Base-by-base conservation (phyloP, 2,329 filamentous ascomycete genomes). In the Neofusicoccum cordaticola region DNA sequence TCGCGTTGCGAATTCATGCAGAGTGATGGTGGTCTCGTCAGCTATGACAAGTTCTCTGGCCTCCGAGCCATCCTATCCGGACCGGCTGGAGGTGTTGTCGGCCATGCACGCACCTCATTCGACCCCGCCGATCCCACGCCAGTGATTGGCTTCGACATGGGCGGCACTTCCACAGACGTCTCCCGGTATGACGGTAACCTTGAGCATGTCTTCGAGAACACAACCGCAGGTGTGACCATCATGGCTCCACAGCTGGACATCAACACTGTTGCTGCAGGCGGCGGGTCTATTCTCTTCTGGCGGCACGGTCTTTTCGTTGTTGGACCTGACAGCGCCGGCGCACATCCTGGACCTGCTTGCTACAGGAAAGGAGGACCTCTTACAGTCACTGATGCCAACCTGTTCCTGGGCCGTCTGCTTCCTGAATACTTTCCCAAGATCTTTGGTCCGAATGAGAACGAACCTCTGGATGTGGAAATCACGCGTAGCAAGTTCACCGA, bases 271-370 rank as follows among this genome's bases (percentile, higher is more conserved):
- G 81, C 81, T 12, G 81, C 81, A n/a, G 81, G 37, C 3, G 93
- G 93, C 67, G 92, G 92, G 4, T 94, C 90, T 0, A 84, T 89
- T 35, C 82, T 97, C 2, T 95, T 96, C 77, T 97, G 92, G 84
- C 88, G 86, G 67, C 96, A 97, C 69, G 93, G 93, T 0, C 82
- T 97, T 0, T 96, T 97, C 69, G 90, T 93, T 0, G 93, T 97
- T 3, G 93, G 93, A 0, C 93, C 93, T 0, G 92, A 56, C 22
- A 63, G 67, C 22, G 71, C 75, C 78, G 42, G 70, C 76, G 41
- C 80, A 70, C 73, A 76, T 65, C 74, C 73, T 17, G 73, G 74
- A 5, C 74, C 74, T 19, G 73, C 71, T 4, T 73, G 69, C 37
- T 76, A 77, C 50, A 66, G 74, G 2, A 76, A 75, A 67, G 74